A percentile compares a stretch with the other conserved stretches of the same genome.
Conservation (phyloP, 768 basidiomycete genomes). For the Suillus ampliporus region DNA sequence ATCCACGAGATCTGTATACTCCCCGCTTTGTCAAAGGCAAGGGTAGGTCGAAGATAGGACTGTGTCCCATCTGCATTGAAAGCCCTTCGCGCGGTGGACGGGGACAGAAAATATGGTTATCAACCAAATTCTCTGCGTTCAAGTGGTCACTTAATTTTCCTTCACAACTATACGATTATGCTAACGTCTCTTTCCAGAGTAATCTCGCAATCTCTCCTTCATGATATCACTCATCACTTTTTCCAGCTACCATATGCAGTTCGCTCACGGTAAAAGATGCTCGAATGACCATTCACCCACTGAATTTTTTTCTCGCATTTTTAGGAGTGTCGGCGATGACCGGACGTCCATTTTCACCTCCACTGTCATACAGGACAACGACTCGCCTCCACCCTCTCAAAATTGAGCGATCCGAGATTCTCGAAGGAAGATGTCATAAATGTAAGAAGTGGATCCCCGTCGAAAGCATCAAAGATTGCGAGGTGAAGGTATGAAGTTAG, state of each 20-base stretch:
- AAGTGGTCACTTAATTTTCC: conserved; percentile 57
- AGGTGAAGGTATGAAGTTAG: conserved; percentile 59
- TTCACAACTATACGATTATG: conserved; percentile 3
- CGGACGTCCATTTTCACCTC: conserved; percentile 79
- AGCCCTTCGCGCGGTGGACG: conserved; percentile 63
- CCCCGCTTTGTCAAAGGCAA: conserved; percentile 77
- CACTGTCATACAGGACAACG: conserved; percentile 60
- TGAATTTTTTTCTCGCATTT: conserved; percentile 11
- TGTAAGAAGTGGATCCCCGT: conserved; percentile 75
- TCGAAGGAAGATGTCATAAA: conserved; percentile 80
- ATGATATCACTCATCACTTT: conserved; percentile 13
- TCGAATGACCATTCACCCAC: not conserved
- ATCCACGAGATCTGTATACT: conserved; percentile 72
- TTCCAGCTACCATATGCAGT: conserved; percentile 82
- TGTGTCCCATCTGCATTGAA: conserved; percentile 82
- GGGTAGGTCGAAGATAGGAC: conserved; percentile 69
- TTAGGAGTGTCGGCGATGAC: conserved; percentile 74
- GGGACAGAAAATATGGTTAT: conserved; percentile 69
- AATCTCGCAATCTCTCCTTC: conserved; percentile 5
- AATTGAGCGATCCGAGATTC: conserved; percentile 60
- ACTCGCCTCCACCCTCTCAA: conserved; percentile 55
- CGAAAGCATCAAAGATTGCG: conserved; percentile 75
- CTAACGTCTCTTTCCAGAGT: conserved; percentile 22
- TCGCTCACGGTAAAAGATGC: conserved; percentile 63
- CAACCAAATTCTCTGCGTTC: conserved; percentile 82